Base-by-base conservation (phyloP, 805 yeast genomes). In the Ogataea pilisensis region DNA sequence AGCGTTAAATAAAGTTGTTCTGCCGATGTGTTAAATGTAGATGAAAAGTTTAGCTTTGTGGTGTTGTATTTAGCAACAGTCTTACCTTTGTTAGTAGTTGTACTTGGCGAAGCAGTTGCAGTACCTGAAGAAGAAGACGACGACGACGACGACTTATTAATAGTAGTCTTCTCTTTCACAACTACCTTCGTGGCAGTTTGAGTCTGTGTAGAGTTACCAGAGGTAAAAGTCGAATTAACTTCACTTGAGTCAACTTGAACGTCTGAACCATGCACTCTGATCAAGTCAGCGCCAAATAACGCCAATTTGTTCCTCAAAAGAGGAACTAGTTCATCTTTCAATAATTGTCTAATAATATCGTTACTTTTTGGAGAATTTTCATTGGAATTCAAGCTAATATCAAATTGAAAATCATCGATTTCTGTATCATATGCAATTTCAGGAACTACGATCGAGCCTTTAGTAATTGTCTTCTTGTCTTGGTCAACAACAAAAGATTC, bases 381-480 rank as follows among this genome's bases (percentile, higher is more conserved):
- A 5, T 68, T 70, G 8, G 19, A 4, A 43, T 73, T 76, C 32
- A 89, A 72, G 19, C 83, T 72, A 38, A 89, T 73, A 38, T 82
- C 84, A 59, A 91, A 93, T 61, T 87, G 96, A 54, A 81, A 84
- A 50, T 89, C 97, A 45, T 83, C 90, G 20, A 67, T 74, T 39
- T 83, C 93, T 8, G 95, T 78, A 61, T 93, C 98, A 64, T 93
- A 93, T 6, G 97, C 91, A 44, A 93, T 74, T 62, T 93, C 99
- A 5, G 99, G 99, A 38, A 93, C 66, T 7, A 80, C 75, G 41
- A 93, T 81, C 16, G 83, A 71, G 22, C 99, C 99, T 6, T 60
- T 64, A 3, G 64, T 66, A 24, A 13, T 8, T 22, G 26, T 22
- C 26, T 22, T 22, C 26, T 22, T 11, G 11, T 22, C 26, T 8